Evolutionary conservation across 139 green algal genomes (phyloP).

Genomic region (Parachlorella kessleri): DNA sequence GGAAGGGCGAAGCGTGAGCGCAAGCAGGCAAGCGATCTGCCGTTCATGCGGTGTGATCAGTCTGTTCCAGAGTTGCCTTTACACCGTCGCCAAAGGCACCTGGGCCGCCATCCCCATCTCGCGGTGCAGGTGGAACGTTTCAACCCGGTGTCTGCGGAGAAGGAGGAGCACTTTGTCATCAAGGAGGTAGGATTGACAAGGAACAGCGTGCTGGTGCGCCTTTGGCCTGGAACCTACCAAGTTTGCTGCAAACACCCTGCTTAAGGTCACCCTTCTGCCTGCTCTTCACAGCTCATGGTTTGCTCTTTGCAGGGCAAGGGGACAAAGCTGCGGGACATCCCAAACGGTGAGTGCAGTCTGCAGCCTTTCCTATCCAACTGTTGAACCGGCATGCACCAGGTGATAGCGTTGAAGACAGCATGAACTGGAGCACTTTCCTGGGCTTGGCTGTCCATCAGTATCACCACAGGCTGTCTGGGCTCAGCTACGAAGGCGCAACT

Average conservation of each 20-base stretch:
- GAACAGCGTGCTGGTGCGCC: not conserved
- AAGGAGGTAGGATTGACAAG: slow-evolving; percentile 1
- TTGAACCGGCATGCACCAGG: not conserved
- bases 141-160: slow-evolving; percentile 5
- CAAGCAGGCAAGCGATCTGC: slow-evolving; percentile 9
- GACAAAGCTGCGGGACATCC: slow-evolving; percentile 71
- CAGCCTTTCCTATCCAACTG: not conserved
- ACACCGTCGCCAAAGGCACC: too few relatives aligned
- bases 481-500: not conserved
- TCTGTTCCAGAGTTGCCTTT: not conserved
- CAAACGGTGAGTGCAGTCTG: slow-evolving; percentile 54
- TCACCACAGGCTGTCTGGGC: not conserved
- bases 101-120: too few relatives aligned
- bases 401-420: too few relatives aligned
- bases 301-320: slow-evolving; percentile 58
- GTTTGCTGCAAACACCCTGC: not conserved
- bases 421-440: too few relatives aligned
- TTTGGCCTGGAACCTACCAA: not conserved
- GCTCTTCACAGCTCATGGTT: not conserved
- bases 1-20: slow-evolving; percentile 30
- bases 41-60: not conserved
- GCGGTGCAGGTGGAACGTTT: slow-evolving; percentile 33
- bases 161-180: not conserved
- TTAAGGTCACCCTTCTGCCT: not conserved
- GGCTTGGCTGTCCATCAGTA: not conserved